These are phyloP conservation scores for Laetiporus sulphureus DNA, from an alignment of 1,284 basidiomycete species.

Conservation along the genomic window DNA sequence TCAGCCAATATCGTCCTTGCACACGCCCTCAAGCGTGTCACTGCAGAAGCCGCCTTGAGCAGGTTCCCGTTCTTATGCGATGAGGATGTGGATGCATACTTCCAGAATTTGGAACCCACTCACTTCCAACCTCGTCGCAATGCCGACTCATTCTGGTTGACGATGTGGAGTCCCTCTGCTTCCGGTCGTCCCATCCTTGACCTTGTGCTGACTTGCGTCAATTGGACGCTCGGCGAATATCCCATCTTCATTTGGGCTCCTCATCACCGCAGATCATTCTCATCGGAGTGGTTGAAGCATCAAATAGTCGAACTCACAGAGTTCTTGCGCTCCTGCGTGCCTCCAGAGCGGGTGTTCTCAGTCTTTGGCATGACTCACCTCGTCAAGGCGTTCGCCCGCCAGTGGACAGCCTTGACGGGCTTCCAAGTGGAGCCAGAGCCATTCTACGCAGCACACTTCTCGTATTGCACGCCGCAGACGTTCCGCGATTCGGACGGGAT, in stretches of 20 bases:
- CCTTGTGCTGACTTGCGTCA: slow-evolving; percentile 41
- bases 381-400: slow-evolving; percentile 30
- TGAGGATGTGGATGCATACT: slow-evolving; percentile 26
- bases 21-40: slow-evolving; percentile 39
- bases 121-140: slow-evolving; percentile 15
- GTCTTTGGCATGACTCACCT: slow-evolving; percentile 36
- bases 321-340: slow-evolving; percentile 31
- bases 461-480: slow-evolving; percentile 31
- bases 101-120: slow-evolving; percentile 16
- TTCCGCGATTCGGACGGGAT: slow-evolving; percentile 21
- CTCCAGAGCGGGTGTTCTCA: slow-evolving; percentile 39
- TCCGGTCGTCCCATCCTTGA: slow-evolving; percentile 32
- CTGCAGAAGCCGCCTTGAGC: slow-evolving; percentile 31
- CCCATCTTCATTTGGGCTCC: slow-evolving; percentile 49
- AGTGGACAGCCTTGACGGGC: slow-evolving; percentile 33
- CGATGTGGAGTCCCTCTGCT: slow-evolving; percentile 36
- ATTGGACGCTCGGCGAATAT: slow-evolving; percentile 36
- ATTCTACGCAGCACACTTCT: slow-evolving; percentile 38
- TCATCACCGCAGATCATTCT: slow-evolving; percentile 20
- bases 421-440: slow-evolving; percentile 29
- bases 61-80: slow-evolving; percentile 31
- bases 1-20: slow-evolving; percentile 48
- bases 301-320: slow-evolving; percentile 31
- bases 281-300: slow-evolving; percentile 29
- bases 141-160: slow-evolving; percentile 39